Conservation (phyloP, 2,329 filamentous ascomycete genomes). For the Byssothecium circinans region DNA sequence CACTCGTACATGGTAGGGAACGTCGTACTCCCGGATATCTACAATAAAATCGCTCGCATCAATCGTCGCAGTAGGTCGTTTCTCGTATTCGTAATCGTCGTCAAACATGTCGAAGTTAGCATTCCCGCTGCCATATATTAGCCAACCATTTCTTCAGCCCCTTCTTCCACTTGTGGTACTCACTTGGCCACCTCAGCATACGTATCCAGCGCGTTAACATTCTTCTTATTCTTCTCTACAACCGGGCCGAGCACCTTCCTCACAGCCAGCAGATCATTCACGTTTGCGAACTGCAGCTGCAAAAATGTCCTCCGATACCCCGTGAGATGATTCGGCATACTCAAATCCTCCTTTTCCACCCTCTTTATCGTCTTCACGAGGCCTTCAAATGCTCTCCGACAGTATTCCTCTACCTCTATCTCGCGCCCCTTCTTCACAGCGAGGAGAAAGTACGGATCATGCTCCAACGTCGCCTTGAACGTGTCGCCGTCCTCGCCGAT, state of each 20-base stretch:
- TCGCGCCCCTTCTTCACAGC: constrained; percentile 87
- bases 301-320: constrained; percentile 89
- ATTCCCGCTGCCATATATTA: constrained; percentile 59
- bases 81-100: constrained; percentile 79
- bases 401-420: constrained; percentile 94
- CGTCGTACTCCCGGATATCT: constrained; percentile 98
- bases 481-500: constrained; percentile 73
- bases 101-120: constrained; percentile 95
- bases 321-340: constrained; percentile 92
- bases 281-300: constrained; percentile 83
- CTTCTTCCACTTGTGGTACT: constrained; percentile 35
- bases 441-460: constrained; percentile 94
- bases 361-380: constrained; percentile 76
- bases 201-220: constrained; percentile 94
- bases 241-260: constrained; percentile 83
- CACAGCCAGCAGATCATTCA: constrained; percentile 81
- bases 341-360: constrained; percentile 89
- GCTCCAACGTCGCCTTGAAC: constrained; percentile 96
- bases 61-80: constrained; percentile 74
- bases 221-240: constrained; percentile 95
- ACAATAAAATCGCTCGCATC: constrained; percentile 97
- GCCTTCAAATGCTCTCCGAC: constrained; percentile 75
- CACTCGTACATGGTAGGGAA: constrained; percentile 98
- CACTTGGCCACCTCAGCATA: constrained; percentile 94
- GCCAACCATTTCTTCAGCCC: constrained; percentile 1